Percentiles rank a stretch among this genome's conserved stretches.
Evolutionary conservation across 2,329 filamentous ascomycete species (phyloP).

Genomic region (Fusarium albosuccineum): DNA sequence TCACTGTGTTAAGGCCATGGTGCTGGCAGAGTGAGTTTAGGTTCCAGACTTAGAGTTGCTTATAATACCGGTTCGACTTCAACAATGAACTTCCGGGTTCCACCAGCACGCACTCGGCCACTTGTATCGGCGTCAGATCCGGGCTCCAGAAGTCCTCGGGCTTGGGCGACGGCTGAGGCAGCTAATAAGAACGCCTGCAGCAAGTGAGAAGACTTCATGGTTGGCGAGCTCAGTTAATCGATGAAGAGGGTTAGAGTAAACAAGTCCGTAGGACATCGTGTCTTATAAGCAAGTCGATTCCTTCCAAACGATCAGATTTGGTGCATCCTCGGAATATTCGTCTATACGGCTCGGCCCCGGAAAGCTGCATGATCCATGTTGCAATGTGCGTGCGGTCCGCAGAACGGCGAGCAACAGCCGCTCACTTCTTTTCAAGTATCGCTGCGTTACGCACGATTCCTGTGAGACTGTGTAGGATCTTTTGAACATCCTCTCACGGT

Average conservation of each 20-base stretch:
- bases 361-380: constrained; percentile 33
- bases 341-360: constrained; percentile 35
- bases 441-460: constrained; percentile 14
- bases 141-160: constrained; percentile 11
- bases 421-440: constrained; percentile 16
- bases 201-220: constrained; percentile 37
- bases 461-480: constrained; percentile 21
- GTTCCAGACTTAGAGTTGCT: constrained; percentile 4
- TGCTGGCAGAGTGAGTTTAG: constrained; percentile 35
- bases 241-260: not conserved
- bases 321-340: constrained; percentile 43
- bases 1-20: constrained; percentile 29
- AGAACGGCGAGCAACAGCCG: constrained; percentile 25
- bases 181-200: constrained; percentile 28
- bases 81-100: constrained; percentile 43
- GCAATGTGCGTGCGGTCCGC: constrained; percentile 23
- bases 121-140: not conserved
- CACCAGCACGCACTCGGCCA: constrained; percentile 15
- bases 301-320: not conserved
- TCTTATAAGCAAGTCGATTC: constrained; percentile 14
- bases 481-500: constrained; percentile 5
- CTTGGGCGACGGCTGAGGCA: constrained; percentile 20
- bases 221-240: not conserved
- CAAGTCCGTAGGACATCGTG: not conserved
- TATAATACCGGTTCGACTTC: constrained; percentile 44